Conservation (phyloP, 2,329 filamentous ascomycete genomes). For the Hypoxylon sp. region DNA sequence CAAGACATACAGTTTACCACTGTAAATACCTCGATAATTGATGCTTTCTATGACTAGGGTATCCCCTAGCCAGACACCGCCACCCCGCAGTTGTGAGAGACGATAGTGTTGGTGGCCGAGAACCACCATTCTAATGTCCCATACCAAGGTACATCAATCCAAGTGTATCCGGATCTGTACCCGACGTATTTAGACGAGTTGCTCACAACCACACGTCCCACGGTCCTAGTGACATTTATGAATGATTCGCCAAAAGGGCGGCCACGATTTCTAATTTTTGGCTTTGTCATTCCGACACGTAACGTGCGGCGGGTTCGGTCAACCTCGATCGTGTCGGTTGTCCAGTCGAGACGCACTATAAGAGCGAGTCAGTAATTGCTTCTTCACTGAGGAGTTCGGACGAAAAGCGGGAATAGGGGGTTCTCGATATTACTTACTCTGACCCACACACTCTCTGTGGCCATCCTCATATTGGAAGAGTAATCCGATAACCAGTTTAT, state of each 20-base stretch:
- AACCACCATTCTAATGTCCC: constrained; percentile 20
- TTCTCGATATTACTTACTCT: neutral
- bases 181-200: too few relatives aligned
- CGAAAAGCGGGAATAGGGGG: neutral
- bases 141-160: neutral
- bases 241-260: neutral
- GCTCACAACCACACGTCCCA: neutral
- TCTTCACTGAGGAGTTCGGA: neutral
- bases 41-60: neutral
- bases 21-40: neutral
- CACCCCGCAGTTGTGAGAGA: neutral
- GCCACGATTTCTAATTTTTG: neutral
- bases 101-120: too few relatives aligned
- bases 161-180: too few relatives aligned
- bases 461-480: constrained; percentile 11
- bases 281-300: neutral
- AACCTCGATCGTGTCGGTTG: neutral
- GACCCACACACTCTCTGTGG: constrained; percentile 6
- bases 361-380: neutral
- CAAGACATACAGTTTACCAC: neutral
- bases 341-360: constrained; percentile 13
- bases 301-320: neutral
- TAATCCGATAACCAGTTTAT: constrained; percentile 1
- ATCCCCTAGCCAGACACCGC: neutral
- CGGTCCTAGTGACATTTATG: neutral